Conservation (phyloP, 1,284 basidiomycete species). For the Caloboletus inedulis region DNA sequence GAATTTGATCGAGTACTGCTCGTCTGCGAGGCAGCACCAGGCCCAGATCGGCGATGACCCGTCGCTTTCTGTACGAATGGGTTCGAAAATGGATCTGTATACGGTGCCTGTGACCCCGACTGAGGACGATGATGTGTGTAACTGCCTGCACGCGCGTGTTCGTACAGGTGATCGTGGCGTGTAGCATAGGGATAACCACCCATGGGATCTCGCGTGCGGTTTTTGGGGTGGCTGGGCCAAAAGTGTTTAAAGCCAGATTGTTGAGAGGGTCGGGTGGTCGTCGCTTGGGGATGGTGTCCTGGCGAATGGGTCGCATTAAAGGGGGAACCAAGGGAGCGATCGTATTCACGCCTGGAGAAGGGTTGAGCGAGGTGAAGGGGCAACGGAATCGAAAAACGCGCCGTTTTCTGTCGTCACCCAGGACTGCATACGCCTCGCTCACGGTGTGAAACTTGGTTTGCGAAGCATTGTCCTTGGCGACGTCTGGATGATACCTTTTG, state of each 20-base stretch:
- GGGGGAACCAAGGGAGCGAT: slow-evolving; percentile 19
- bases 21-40: neutral
- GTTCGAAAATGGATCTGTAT: slow-evolving; percentile 24
- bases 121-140: slow-evolving; percentile 5
- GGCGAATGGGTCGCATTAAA: slow-evolving; percentile 1
- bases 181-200: slow-evolving; percentile 5
- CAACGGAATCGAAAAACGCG: slow-evolving; percentile 13
- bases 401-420: slow-evolving; percentile 49
- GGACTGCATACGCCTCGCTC: slow-evolving; percentile 47
- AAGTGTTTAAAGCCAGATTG: slow-evolving; percentile 27
- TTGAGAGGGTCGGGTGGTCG: slow-evolving; percentile 24
- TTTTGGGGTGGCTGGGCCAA: slow-evolving; percentile 28
- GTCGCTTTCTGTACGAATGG: slow-evolving; percentile 30
- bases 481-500: slow-evolving; percentile 49
- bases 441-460: slow-evolving; percentile 44
- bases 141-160: slow-evolving; percentile 7
- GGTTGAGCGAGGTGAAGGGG: neutral
- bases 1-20: neutral
- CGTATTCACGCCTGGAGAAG: slow-evolving; percentile 30
- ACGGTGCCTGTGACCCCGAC: neutral
- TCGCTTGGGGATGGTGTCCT: slow-evolving; percentile 32
- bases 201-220: slow-evolving; percentile 16
- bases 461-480: slow-evolving; percentile 39
- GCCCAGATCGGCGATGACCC: slow-evolving; percentile 13
- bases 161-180: slow-evolving; percentile 11